Percentiles rank a stretch among this genome's conserved stretches.
Conservation (phyloP, 1,139 yeast species). For the Blastobotrys proliferans region DNA sequence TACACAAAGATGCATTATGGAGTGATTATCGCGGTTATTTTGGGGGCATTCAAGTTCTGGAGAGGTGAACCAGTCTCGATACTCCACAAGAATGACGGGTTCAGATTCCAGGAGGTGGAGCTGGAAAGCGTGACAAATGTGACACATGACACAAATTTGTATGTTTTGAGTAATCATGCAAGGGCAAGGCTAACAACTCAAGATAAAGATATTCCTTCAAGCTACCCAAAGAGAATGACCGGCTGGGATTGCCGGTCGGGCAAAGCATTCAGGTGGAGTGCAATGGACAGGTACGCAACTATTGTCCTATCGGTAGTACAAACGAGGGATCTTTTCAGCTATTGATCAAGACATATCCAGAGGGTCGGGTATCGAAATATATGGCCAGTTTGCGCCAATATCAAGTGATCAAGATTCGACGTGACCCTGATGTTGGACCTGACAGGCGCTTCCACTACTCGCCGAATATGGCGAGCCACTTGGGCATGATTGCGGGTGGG, state of each 20-base stretch:
- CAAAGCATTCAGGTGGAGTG: slow-evolving; percentile 61
- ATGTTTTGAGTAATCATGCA: neutral
- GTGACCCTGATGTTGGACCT: too few relatives aligned
- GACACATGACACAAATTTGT: slow-evolving; percentile 74
- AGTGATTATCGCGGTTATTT: slow-evolving; percentile 22
- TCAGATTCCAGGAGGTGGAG: slow-evolving; percentile 70
- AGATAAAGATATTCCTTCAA: slow-evolving; percentile 2
- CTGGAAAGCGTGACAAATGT: slow-evolving; percentile 70
- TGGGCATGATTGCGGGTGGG: slow-evolving; percentile 92
- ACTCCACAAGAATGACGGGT: slow-evolving; percentile 57
- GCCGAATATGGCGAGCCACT: slow-evolving; percentile 67
- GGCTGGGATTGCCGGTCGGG: slow-evolving; percentile 77
- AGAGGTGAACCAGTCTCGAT: slow-evolving; percentile 35
- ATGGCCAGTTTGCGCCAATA: slow-evolving; percentile 64
- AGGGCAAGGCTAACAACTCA: slow-evolving; percentile 25
- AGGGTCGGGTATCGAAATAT: slow-evolving; percentile 76
- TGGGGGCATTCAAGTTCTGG: slow-evolving; percentile 29
- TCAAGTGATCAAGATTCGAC: slow-evolving; percentile 61
- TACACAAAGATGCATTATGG: slow-evolving; percentile 27
- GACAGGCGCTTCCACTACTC: slow-evolving; percentile 80
- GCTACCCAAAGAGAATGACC: slow-evolving; percentile 8
- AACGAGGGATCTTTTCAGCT: slow-evolving; percentile 42
- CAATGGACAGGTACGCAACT: slow-evolving; percentile 77
- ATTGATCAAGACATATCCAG: slow-evolving; percentile 72
- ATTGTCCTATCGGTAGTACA: slow-evolving; percentile 77